Evolutionary conservation across 371 early-diverging fungal genomes (phyloP), one percentile per base, ranked within the genome.

Genomic region (Smittium culicis): DNA sequence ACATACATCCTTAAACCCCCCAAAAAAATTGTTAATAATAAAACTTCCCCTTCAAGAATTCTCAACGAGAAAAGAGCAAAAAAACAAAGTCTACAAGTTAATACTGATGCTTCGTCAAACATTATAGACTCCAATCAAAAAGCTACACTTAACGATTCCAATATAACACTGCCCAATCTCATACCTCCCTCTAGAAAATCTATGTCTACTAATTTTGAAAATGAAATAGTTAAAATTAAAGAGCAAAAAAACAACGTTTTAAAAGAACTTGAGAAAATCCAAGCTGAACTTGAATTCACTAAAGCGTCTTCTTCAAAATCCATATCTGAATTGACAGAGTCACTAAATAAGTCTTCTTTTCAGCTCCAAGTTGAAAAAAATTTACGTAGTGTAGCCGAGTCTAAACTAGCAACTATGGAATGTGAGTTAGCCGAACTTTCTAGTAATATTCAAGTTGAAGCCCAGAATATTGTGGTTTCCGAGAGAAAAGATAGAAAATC

Each of bases 401-500:
- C 76, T n/a, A 75, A 75, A 68, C 72, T 73, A 35, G 60, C 69
- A 55, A 35, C 59, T 28, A 75, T 75, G 75, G 75, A 75, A 65
- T 74, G 70, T 57, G 75, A 75, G 67, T 67, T 75, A 61, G 75
- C 75, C 1, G 75, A 75, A 69, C 61, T 75, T 61, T 74, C 74
- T 69, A 72, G 68, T 20, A 68, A 75, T 62, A 75, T 75, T 54
- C 75, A 75, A 62, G 61, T 67, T 24, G 75, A 75, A 67, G 75
- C 75, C 35, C 75, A 75, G 63, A 75, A 68, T 63, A 65, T 75
- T 17, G 75, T 75, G 1, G 75, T 75, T 1, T 62, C 68, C 29
- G 75, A 75, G 71, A 68, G 75, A 32, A 71, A 72, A 17, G 72
- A 62, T 55, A 73, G 73, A 65, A 65, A 61, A 35, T 31, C 61